Evolutionary conservation across 192 early-diverging fungal species (phyloP), one percentile per base, ranked within the genome.

Genomic region (Umbelopsis sp.): DNA sequence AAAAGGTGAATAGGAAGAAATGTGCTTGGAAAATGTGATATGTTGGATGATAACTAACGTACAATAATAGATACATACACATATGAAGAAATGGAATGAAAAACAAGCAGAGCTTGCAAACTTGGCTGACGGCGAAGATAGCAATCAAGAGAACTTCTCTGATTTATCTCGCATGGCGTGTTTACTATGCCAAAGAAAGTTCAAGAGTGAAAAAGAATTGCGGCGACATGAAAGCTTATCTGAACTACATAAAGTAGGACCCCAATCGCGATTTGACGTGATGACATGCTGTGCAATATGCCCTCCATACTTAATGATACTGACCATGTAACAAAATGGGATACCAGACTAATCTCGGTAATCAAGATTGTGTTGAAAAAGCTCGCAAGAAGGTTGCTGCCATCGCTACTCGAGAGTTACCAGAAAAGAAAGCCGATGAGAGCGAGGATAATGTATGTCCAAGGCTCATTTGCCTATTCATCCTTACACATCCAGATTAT

Each of bases 131-230:
- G 20, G 24, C 0, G 54, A 41, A 41, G 47, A 21, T 17, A 49
- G 3, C 16, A 21, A 49, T 16, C 16, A 69, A 8, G 59, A 43
- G 0, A 21, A 59, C 26, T 47, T 80, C 34, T 14, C 74, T 34
- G 84, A 89, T 53, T 44, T 83, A 25, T 47, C 66, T 4, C 56
- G 86, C 11, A 80, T 73, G 45, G 86, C 89, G 29, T 90, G 89
- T 71, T 54, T 90, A 12, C 68, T 90, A 12, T 90, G 89, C 56
- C 85, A 90, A 66, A 76, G 89, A n/a, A 81, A 82, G 41, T 82
- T 90, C 62, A 86, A 86, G 51, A 66, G 77, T 2, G 41, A 65
- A 17, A 73, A 81, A 38, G 85, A 88, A 29, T 59, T 90, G 31
- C 47, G 65, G 12, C 86, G 85, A 71, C 89, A 90, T 68, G 82